A percentile compares a stretch with the other conserved stretches of the same genome.
These are phyloP conservation scores for Monilinia vaccinii-corymbosi DNA, from an alignment of 2,329 filamentous ascomycete genomes.

Conservation along the genomic window DNA sequence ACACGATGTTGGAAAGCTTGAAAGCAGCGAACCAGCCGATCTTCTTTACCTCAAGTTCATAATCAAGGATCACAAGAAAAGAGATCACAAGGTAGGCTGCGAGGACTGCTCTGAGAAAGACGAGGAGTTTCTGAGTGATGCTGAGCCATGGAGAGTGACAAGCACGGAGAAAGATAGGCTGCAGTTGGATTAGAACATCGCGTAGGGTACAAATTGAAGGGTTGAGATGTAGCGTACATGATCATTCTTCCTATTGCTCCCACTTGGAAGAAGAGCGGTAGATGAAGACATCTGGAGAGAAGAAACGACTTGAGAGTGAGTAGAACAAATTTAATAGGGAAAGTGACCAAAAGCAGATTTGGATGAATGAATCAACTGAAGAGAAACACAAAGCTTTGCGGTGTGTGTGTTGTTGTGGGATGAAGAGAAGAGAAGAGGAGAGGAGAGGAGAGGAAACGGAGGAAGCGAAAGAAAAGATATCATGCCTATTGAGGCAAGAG, in stretches of 20 bases:
- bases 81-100: slow-evolving; percentile 21
- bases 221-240: slow-evolving; percentile 17
- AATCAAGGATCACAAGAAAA: slow-evolving; percentile 21
- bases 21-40: slow-evolving; percentile 22
- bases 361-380: background rate
- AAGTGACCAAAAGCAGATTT: slow-evolving; percentile 5
- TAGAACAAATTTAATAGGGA: slow-evolving; percentile 1
- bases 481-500: background rate
- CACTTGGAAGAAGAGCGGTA: slow-evolving; percentile 28
- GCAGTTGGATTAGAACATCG: background rate
- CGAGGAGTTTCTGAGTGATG: slow-evolving; percentile 25
- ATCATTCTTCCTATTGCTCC: slow-evolving; percentile 20
- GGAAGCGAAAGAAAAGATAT: background rate
- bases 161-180: slow-evolving; percentile 30
- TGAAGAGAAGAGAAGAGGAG: background rate
- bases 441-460: no score
- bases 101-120: slow-evolving; percentile 21
- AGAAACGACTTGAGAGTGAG: background rate
- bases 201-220: background rate
- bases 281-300: slow-evolving; percentile 27
- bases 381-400: background rate
- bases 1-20: slow-evolving; percentile 26
- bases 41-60: slow-evolving; percentile 18
- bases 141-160: slow-evolving; percentile 29
- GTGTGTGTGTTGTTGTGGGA: background rate